phyloP scores from a whole-genome alignment of 1,284 basidiomycete genomes.

The Cryptococcus sp. region DNA sequence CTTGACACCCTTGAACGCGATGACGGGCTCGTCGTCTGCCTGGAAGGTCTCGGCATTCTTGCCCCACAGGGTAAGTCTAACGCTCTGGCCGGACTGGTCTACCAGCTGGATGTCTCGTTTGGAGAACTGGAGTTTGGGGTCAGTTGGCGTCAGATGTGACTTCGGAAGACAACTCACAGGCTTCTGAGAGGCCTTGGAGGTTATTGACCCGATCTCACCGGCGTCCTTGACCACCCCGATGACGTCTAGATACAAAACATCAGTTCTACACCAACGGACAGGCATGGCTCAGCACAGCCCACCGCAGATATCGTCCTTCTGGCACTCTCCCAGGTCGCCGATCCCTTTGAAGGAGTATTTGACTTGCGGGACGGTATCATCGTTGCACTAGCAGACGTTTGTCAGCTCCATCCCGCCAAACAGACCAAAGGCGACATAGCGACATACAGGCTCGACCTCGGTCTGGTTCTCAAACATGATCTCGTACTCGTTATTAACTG shows the following conservation, averaged over 20 bases:
- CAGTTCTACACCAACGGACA: slow-evolving; percentile 35
- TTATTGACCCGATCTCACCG: slow-evolving; percentile 66
- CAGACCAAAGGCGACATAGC: background rate
- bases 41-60: slow-evolving; percentile 84
- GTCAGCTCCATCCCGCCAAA: slow-evolving; percentile 10
- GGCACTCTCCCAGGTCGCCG: slow-evolving; percentile 59
- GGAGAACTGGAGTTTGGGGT: slow-evolving; percentile 56
- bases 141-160: background rate
- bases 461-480: slow-evolving; percentile 80
- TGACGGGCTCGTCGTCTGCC: slow-evolving; percentile 60
- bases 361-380: slow-evolving; percentile 71
- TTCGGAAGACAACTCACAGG: slow-evolving; percentile 53
- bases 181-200: slow-evolving; percentile 67
- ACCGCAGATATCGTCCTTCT: slow-evolving; percentile 78
- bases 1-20: slow-evolving; percentile 93
- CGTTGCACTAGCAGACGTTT: slow-evolving; percentile 57
- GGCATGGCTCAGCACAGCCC: slow-evolving; percentile 34
- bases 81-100: slow-evolving; percentile 74
- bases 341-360: slow-evolving; percentile 81
- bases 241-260: slow-evolving; percentile 57
- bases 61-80: slow-evolving; percentile 92
- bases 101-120: slow-evolving; percentile 88
- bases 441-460: slow-evolving; percentile 60
- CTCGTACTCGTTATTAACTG: slow-evolving; percentile 90
- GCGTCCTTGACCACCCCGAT: slow-evolving; percentile 79